These are phyloP conservation scores for Fusarium luffae DNA, from an alignment of 2,329 filamentous ascomycete genomes.

Conservation along the genomic window DNA sequence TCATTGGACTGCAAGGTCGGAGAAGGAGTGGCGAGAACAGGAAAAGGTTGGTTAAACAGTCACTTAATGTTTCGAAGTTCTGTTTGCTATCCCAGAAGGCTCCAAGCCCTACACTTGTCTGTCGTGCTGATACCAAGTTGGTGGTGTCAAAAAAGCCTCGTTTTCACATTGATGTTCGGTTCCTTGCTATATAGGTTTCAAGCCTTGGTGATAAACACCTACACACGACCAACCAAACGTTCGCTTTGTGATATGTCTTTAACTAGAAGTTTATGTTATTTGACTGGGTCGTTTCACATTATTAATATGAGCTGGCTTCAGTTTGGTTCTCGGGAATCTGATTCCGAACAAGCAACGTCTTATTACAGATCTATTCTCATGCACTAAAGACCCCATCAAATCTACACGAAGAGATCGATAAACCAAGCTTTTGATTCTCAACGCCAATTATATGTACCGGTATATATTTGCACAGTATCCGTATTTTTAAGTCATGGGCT, in stretches of 20 bases:
- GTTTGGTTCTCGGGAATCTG: background rate
- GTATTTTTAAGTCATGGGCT: conserved; percentile 64
- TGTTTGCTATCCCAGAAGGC: background rate
- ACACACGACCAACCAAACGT: background rate
- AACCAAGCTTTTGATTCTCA: conserved; percentile 29
- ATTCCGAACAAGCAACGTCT: background rate
- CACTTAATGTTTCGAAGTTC: conserved; percentile 5
- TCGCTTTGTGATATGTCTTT: background rate
- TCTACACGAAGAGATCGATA: background rate
- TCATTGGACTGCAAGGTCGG: conserved; percentile 27
- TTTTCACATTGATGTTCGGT: background rate
- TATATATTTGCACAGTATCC: background rate
- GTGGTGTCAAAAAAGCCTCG: background rate
- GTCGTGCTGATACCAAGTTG: background rate
- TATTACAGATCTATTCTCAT: background rate
- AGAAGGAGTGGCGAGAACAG: background rate
- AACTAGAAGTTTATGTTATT: background rate
- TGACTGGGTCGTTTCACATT: background rate
- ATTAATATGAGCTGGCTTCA: background rate
- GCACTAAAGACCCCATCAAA: background rate
- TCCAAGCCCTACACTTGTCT: background rate
- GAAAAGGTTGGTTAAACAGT: conserved; percentile 17
- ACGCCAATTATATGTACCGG: conserved; percentile 22
- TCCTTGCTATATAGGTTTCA: background rate
- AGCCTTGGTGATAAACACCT: background rate